These are phyloP conservation scores for Tilletiopsis washingtonensis DNA, from an alignment of 1,284 basidiomycete genomes.

Conservation along the genomic window DNA sequence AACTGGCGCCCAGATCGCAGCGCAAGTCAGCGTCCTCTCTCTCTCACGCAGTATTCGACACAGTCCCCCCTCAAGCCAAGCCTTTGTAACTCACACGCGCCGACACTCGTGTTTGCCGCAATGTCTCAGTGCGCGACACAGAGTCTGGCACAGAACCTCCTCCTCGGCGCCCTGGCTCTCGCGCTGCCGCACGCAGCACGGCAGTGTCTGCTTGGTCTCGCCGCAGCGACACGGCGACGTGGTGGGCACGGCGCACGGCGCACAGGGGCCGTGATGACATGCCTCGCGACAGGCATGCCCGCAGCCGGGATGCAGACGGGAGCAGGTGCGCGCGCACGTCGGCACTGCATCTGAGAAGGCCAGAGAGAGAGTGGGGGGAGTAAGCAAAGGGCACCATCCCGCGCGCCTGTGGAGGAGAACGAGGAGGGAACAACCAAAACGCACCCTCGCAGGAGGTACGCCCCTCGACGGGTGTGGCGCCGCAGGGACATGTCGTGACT, in stretches of 20 bases:
- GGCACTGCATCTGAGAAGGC: constrained; percentile 37
- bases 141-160: constrained; percentile 28
- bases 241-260: constrained; percentile 31
- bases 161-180: constrained; percentile 23
- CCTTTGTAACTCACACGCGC: too few relatives aligned
- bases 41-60: too few relatives aligned
- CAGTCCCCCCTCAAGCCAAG: too few relatives aligned
- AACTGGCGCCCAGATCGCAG: too few relatives aligned
- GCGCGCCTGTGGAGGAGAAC: too few relatives aligned
- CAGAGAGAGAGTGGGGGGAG: too few relatives aligned
- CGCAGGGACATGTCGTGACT: constrained; percentile 39
- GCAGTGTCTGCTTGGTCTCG: constrained; percentile 30
- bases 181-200: constrained; percentile 22
- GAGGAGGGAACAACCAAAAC: too few relatives aligned
- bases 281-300: constrained; percentile 29
- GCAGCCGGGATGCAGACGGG: constrained; percentile 21
- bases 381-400: too few relatives aligned
- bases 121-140: constrained; percentile 36
- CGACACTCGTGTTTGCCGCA: constrained; percentile 39
- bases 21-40: too few relatives aligned
- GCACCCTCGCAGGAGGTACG: too few relatives aligned
- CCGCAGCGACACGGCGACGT: constrained; percentile 45
- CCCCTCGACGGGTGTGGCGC: constrained; percentile 17
- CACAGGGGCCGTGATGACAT: constrained; percentile 39
- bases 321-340: constrained; percentile 31